Conservation (phyloP, 345 rosid genomes). For the Populus pruinosa region DNA sequence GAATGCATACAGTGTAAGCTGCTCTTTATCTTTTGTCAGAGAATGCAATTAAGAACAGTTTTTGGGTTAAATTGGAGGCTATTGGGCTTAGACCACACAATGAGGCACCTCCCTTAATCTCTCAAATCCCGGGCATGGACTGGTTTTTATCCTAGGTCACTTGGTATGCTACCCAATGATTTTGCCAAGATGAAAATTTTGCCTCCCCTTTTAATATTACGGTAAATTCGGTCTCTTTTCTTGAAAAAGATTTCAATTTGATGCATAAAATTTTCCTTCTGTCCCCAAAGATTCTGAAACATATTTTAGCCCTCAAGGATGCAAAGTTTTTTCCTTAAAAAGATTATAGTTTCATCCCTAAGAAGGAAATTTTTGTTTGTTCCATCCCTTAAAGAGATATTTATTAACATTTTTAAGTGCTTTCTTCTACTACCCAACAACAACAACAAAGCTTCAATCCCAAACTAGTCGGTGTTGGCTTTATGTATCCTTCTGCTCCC, state of each 20-base stretch:
- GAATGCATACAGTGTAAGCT: constrained; percentile 80
- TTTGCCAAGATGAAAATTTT: background rate
- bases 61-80: background rate
- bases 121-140: background rate
- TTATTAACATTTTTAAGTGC: background rate
- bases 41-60: background rate
- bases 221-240: background rate
- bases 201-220: background rate
- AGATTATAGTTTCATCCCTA: background rate
- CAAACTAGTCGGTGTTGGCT: background rate
- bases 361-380: background rate
- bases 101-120: background rate
- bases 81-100: background rate
- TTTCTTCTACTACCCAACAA: background rate
- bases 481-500: background rate
- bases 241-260: background rate
- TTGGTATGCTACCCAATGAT: background rate
- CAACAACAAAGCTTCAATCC: background rate
- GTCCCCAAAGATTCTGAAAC: background rate
- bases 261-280: background rate
- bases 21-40: constrained; percentile 1
- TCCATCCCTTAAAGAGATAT: background rate
- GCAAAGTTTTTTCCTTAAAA: background rate
- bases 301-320: background rate
- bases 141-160: background rate